Conservation (phyloP, 495 filamentous ascomycete species). For the Penicillium goetzii region DNA sequence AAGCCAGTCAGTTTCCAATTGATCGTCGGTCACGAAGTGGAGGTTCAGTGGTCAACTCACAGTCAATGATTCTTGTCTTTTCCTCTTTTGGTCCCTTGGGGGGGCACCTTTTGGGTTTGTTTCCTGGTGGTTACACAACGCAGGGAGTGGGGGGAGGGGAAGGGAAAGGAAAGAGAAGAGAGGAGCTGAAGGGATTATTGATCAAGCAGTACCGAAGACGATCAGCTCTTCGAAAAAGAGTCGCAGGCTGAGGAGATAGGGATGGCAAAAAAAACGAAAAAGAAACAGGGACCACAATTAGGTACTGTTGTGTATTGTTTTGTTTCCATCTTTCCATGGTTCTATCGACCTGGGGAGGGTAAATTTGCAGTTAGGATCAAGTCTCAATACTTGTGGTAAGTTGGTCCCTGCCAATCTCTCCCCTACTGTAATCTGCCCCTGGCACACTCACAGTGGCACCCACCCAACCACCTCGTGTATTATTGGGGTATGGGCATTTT, state of each 20-base stretch:
- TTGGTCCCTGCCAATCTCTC: background rate
- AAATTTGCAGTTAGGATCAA: background rate
- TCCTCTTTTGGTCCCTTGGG: background rate
- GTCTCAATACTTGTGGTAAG: too few relatives aligned
- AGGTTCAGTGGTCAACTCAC: conserved; percentile 6
- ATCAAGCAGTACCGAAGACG: conserved; percentile 6
- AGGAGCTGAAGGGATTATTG: conserved; percentile 14
- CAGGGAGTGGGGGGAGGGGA: conserved; percentile 10
- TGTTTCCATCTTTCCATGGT: conserved; percentile 11
- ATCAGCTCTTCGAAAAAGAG: background rate
- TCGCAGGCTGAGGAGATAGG: background rate
- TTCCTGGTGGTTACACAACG: conserved; percentile 18
- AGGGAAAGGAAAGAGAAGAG: conserved; percentile 1
- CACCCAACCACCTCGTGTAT: background rate
- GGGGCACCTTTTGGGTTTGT: background rate
- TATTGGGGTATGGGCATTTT: background rate
- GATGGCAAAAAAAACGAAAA: conserved; percentile 7
- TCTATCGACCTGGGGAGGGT: background rate
- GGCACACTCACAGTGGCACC: too few relatives aligned
- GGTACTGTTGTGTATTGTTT: background rate
- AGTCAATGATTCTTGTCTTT: background rate
- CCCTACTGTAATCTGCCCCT: background rate
- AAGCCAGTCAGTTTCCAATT: conserved; percentile 3
- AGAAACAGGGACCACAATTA: conserved; percentile 10
- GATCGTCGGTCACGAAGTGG: conserved; percentile 5